A percentile compares a stretch with the other conserved stretches of the same genome.
phyloP scores from a whole-genome alignment of 2,329 filamentous ascomycete genomes.

The Zarea fungicola region DNA sequence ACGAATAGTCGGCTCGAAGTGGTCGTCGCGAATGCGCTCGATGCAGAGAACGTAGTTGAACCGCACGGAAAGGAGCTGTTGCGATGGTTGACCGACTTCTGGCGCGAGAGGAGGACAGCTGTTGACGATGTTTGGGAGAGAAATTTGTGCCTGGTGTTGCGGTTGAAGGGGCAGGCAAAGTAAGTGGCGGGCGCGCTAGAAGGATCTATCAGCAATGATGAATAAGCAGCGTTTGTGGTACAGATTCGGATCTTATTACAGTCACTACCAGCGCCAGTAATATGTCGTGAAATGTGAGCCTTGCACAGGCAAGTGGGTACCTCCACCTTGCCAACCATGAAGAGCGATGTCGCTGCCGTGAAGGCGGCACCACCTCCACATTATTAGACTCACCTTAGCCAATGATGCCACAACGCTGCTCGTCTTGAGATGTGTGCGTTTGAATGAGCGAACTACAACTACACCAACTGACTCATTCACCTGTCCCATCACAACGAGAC shows the following conservation, averaged over 20 bases:
- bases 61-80: slow-evolving; percentile 11
- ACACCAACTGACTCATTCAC: no score
- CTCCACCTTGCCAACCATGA: not conserved
- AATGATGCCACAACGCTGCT: slow-evolving; percentile 1
- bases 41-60: slow-evolving; percentile 16
- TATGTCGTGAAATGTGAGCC: no score
- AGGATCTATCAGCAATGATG: not conserved
- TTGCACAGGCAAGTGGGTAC: not conserved
- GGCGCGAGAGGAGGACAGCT: slow-evolving; percentile 26
- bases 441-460: no score
- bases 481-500: no score
- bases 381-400: not conserved
- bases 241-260: not conserved
- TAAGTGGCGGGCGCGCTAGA: slow-evolving; percentile 14
- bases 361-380: not conserved
- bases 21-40: slow-evolving; percentile 20
- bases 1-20: slow-evolving; percentile 33
- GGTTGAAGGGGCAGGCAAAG: slow-evolving; percentile 11
- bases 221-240: slow-evolving; percentile 2
- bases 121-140: slow-evolving; percentile 22
- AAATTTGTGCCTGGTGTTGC: slow-evolving; percentile 17
- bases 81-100: slow-evolving; percentile 30
- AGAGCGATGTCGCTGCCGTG: not conserved
- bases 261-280: no score
- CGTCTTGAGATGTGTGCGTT: not conserved